A percentile compares a stretch with the other conserved stretches of the same genome.
phyloP scores from a whole-genome alignment of 2,329 filamentous ascomycete genomes.

The Penicillium verrucosum region DNA sequence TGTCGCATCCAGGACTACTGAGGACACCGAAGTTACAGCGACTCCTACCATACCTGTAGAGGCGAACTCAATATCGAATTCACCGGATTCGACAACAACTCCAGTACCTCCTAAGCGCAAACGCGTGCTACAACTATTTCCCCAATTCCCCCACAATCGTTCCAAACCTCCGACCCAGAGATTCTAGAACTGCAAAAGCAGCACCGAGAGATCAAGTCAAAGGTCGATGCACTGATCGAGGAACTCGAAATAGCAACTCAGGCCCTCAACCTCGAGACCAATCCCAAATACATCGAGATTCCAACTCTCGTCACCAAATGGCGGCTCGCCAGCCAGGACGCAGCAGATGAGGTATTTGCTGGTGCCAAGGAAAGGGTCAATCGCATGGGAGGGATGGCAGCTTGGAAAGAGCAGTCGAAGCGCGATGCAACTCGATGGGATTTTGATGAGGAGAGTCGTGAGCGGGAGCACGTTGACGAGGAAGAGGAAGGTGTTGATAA shows the following conservation, averaged over 20 bases:
- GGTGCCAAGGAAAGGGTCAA: slow-evolving; percentile 59
- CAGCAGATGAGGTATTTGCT: slow-evolving; percentile 66
- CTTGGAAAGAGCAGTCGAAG: slow-evolving; percentile 52
- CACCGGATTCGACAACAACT: slow-evolving; percentile 3
- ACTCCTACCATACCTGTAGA: not conserved
- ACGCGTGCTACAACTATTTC: slow-evolving; percentile 9
- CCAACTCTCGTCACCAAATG: slow-evolving; percentile 57
- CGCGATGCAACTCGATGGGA: slow-evolving; percentile 44
- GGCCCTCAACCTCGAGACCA: slow-evolving; percentile 50
- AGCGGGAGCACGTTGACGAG: slow-evolving; percentile 35
- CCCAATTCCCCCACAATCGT: slow-evolving; percentile 9
- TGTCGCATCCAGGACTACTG: not conserved
- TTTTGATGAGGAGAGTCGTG: slow-evolving; percentile 36
- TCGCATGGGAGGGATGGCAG: slow-evolving; percentile 61
- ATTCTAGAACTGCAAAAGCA: slow-evolving; percentile 37
- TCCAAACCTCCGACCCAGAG: slow-evolving; percentile 23
- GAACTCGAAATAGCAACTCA: slow-evolving; percentile 53
- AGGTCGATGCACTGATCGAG: slow-evolving; percentile 30
- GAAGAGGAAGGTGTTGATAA: slow-evolving; percentile 26
- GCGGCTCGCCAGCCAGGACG: slow-evolving; percentile 57
- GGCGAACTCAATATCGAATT: not conserved
- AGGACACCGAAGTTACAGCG: not conserved
- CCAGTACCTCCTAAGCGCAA: not conserved
- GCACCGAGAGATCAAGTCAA: slow-evolving; percentile 32
- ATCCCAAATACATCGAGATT: slow-evolving; percentile 53